Conservation (phyloP, 2,329 filamentous ascomycete species). For the Hymenotorrendiella dingleyae region DNA sequence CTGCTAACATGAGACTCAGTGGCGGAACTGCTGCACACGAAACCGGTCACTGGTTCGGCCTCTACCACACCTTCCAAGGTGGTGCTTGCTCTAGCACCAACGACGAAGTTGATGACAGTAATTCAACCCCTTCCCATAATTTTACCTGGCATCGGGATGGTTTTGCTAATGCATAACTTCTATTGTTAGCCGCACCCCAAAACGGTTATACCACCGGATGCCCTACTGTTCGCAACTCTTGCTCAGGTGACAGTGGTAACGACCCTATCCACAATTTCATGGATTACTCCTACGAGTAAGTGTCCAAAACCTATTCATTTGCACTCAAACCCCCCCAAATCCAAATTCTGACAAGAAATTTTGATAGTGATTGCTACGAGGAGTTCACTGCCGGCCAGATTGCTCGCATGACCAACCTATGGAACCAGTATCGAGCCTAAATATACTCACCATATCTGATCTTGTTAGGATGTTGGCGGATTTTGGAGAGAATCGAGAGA, state of each 20-base stretch:
- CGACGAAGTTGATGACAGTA: constrained; percentile 35
- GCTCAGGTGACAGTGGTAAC: constrained; percentile 17
- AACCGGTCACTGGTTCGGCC: constrained; percentile 44
- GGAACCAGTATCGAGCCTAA: constrained; percentile 12
- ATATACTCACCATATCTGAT: too few species aligned
- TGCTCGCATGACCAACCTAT: constrained; percentile 17
- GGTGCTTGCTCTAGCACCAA: constrained; percentile 33
- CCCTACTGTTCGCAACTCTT: constrained; percentile 35
- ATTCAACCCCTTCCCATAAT: background rate
- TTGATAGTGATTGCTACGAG: constrained; percentile 33
- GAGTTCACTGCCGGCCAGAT: constrained; percentile 32
- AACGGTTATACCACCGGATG: constrained; percentile 31
- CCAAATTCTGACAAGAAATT: background rate
- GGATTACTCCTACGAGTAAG: constrained; percentile 35
- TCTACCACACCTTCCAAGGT: constrained; percentile 43
- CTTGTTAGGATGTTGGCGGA: too few species aligned
- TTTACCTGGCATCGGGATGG: too few species aligned
- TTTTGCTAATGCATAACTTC: background rate
- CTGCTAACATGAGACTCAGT: too few species aligned
- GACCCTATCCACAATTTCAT: constrained; percentile 33
- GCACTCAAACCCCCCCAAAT: too few species aligned
- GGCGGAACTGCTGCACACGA: constrained; percentile 39
- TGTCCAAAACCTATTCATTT: too few species aligned
- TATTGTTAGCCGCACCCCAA: constrained; percentile 31
- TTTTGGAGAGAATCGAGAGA: too few species aligned